These are phyloP conservation scores for Hydnomerulius pinastri DNA, from an alignment of 768 basidiomycete genomes.

Conservation along the genomic window DNA sequence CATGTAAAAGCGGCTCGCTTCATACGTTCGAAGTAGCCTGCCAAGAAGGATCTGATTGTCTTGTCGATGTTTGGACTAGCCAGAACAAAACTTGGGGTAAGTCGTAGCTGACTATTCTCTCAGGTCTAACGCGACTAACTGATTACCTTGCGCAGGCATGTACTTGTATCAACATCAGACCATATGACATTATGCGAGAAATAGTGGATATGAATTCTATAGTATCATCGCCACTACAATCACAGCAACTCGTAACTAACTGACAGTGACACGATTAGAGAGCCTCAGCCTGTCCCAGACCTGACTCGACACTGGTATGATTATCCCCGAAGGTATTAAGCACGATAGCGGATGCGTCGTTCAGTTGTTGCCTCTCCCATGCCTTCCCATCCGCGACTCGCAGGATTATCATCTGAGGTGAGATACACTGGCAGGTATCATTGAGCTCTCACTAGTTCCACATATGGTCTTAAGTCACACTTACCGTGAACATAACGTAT, in stretches of 20 bases:
- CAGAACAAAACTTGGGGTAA: not conserved
- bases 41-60: not conserved
- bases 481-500: slow-evolving; percentile 2
- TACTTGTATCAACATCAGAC: not conserved
- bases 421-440: not conserved
- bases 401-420: slow-evolving; percentile 4
- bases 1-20: not conserved
- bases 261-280: not conserved
- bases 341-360: not conserved
- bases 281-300: not conserved
- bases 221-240: not conserved
- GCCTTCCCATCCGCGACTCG: not conserved
- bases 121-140: not conserved
- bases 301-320: not conserved
- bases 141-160: not conserved
- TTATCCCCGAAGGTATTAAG: not conserved
- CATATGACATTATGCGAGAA: too few relatives aligned
- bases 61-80: not conserved
- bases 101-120: not conserved
- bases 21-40: not conserved
- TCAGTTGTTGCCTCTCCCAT: not conserved
- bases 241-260: not conserved
- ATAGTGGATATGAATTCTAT: too few relatives aligned
- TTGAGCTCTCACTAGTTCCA: not conserved
- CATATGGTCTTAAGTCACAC: not conserved